These are phyloP conservation scores for Aquilaria agallochum DNA, from an alignment of 441 rosid genomes.

Conservation along the genomic window DNA sequence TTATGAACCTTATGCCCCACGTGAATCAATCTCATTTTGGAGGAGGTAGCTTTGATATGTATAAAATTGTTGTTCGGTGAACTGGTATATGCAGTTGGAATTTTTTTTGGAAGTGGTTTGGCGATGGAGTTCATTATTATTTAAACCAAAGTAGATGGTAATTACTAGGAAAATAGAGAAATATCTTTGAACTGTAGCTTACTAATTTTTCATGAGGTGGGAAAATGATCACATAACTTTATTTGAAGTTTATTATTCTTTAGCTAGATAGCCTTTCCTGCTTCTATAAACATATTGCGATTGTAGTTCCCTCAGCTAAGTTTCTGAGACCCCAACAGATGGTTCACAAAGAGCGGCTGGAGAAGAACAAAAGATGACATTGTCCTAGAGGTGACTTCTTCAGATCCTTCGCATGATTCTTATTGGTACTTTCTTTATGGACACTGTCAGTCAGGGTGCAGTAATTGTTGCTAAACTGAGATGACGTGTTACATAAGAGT, in stretches of 20 bases:
- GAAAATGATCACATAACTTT: too few species aligned
- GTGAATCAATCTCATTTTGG: constrained; percentile 71
- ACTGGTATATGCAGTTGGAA: too few species aligned
- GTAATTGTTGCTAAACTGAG: too few species aligned
- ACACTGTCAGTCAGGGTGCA: too few species aligned
- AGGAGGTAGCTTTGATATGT: constrained; percentile 46
- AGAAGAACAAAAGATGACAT: constrained; percentile 81
- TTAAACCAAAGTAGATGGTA: too few species aligned
- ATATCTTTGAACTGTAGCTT: too few species aligned
- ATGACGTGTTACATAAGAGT: too few species aligned
- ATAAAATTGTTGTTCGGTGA: constrained; percentile 1
- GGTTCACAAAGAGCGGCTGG: constrained; percentile 89
- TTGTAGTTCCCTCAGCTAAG: constrained; percentile 7
- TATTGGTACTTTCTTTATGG: too few species aligned
- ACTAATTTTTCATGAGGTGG: too few species aligned
- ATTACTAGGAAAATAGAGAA: too few species aligned
- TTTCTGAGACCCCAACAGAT: constrained; percentile 40
- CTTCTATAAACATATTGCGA: neutral
- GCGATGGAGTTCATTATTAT: neutral
- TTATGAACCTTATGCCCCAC: constrained; percentile 72
- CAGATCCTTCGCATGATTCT: too few species aligned
- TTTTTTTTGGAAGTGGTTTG: neutral
- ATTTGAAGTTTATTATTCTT: too few species aligned
- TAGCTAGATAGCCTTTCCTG: neutral
- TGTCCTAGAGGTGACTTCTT: constrained; percentile 52